Conservation (phyloP, 768 basidiomycete genomes). For the Auriscalpium orientale region DNA sequence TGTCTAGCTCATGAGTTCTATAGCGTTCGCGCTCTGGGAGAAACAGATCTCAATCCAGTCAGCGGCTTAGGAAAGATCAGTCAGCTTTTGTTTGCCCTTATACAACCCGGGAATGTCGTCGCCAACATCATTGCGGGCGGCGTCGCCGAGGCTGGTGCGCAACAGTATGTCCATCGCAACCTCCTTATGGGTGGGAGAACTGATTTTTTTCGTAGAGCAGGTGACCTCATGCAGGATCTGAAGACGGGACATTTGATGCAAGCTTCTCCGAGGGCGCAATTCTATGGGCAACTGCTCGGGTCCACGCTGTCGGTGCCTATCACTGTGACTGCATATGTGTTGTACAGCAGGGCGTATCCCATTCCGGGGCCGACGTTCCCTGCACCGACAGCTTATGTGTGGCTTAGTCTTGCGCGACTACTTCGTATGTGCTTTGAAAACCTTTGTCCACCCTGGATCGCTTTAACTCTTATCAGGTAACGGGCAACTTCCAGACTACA, state of each 20-base stretch:
- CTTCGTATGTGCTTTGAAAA: slow-evolving; percentile 45
- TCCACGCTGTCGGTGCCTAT: slow-evolving; percentile 83
- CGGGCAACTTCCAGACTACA: slow-evolving; percentile 74
- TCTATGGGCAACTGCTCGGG: slow-evolving; percentile 90
- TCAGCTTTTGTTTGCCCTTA: slow-evolving; percentile 88
- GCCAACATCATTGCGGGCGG: slow-evolving; percentile 97
- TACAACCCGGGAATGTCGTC: slow-evolving; percentile 93
- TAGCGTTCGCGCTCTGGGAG: slow-evolving; percentile 89
- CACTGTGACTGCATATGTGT: slow-evolving; percentile 77
- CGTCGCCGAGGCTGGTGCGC: slow-evolving; percentile 93
- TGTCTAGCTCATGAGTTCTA: slow-evolving; percentile 2
- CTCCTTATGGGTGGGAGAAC: neutral
- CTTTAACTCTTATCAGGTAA: slow-evolving; percentile 47
- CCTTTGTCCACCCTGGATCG: neutral
- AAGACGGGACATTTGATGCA: slow-evolving; percentile 93
- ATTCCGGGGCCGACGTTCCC: slow-evolving; percentile 95
- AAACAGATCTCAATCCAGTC: slow-evolving; percentile 91
- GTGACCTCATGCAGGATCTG: slow-evolving; percentile 97
- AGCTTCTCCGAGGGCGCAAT: slow-evolving; percentile 90
- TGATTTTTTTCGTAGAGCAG: slow-evolving; percentile 49
- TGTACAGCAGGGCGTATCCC: slow-evolving; percentile 81
- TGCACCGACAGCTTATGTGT: slow-evolving; percentile 92
- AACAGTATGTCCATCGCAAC: slow-evolving; percentile 49
- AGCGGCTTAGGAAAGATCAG: slow-evolving; percentile 93
- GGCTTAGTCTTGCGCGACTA: slow-evolving; percentile 72